Evolutionary conservation across 164 flowering plant species (phyloP), one percentile per base, ranked within the genome.

Genomic region (Vitis amurensis): DNA sequence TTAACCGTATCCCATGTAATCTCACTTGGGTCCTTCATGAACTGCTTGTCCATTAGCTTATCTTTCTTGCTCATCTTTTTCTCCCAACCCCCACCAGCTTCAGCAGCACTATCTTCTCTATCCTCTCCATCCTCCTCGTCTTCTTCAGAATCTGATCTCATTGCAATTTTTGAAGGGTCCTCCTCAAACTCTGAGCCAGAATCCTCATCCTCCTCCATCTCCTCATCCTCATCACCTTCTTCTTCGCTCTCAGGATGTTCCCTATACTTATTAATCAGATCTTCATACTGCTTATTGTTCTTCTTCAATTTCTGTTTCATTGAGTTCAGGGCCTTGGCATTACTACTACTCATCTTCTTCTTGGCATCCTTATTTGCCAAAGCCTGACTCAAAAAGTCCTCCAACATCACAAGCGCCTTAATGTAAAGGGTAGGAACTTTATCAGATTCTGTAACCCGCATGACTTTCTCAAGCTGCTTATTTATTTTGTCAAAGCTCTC

Each of bases 231-330:
- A 3, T 37, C 78, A 8, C 63, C 76, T n/a, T 86, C 98, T 62
- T 83, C 97, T 58, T 89, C 91, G 58, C 76, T 79, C 76, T 81
- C 91, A 44, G 97, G 98, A 64, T 83, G 82, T 77, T 88, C 97
- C 75, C 95, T 88, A 37, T 50, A 89, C 70, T 87, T 90, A 44
- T 53, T 82, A 23, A 94, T 94, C 69, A 82, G 52, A 7, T 90
- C 97, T 74, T 94, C 97, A 81, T 82, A 91, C 53, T 80, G 91
- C 80, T 87, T 91, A 50, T 92, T 94, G 62, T 94, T 92, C 81
- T 92, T 94, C 88, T 92, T 94, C 19, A 94, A 80, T 64, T 92
- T 94, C 83, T 94, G 99, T 64, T 85, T 94, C 98, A 92, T 92
- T 2, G 94, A 80, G 77, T 94, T 92, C 77, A 92, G 78, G 0